phyloP scores from a whole-genome alignment of 106 monocot genomes.

The Dendrobium nobile region DNA sequence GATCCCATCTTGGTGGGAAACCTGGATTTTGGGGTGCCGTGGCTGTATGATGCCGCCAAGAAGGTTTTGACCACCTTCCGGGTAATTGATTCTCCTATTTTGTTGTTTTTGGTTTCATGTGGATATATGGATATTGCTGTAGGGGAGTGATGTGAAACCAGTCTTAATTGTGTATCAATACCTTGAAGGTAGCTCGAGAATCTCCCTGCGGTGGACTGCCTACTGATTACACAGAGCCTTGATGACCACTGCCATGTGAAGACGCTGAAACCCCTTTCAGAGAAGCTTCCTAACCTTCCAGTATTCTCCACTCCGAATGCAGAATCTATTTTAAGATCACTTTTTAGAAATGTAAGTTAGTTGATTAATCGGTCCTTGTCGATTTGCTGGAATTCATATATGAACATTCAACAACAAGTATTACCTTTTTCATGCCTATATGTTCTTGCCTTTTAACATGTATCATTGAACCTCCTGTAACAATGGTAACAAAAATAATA shows the following conservation, averaged over 20 bases:
- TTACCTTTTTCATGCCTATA: neutral
- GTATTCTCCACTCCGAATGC: slow-evolving; percentile 87
- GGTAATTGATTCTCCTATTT: slow-evolving; percentile 18
- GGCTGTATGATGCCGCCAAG: slow-evolving; percentile 81
- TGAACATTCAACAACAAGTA: neutral
- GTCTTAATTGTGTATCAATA: neutral
- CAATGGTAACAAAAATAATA: too few relatives aligned
- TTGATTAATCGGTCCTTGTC: neutral
- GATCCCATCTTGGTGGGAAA: slow-evolving; percentile 91
- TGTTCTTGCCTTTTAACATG: neutral
- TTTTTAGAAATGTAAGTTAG: slow-evolving; percentile 67
- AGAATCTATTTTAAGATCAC: slow-evolving; percentile 34
- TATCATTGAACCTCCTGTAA: neutral
- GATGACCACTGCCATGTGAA: slow-evolving; percentile 93
- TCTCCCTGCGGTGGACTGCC: slow-evolving; percentile 62
- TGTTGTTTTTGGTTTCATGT: slow-evolving; percentile 5
- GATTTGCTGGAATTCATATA: neutral
- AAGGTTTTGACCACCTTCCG: slow-evolving; percentile 48
- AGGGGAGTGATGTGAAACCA: neutral
- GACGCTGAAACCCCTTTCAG: slow-evolving; percentile 66
- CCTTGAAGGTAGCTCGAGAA: slow-evolving; percentile 53
- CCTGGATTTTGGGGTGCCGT: slow-evolving; percentile 84
- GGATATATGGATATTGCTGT: neutral
- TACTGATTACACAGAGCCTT: slow-evolving; percentile 87
- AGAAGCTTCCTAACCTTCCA: slow-evolving; percentile 40